Base-by-base conservation (phyloP, 2,329 filamentous ascomycete species). In the Penicillium sp. region DNA sequence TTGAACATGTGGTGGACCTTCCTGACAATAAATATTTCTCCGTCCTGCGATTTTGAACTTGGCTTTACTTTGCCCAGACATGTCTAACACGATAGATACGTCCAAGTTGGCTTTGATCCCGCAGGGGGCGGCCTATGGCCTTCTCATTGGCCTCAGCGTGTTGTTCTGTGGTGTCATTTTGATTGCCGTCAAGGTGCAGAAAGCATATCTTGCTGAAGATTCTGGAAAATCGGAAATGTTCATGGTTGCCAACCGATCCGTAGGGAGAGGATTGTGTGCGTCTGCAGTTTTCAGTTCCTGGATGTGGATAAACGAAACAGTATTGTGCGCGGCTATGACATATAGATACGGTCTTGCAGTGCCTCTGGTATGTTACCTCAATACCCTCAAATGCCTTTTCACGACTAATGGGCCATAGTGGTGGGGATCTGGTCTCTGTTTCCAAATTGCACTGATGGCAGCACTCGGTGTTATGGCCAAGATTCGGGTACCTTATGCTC, bases 401-500 rank as follows among this genome's bases (percentile, higher is more conserved):
- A 2, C 15, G 8, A 18, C 37, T 59, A 52, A 51, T 51, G 10
- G n/a, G 2, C 7, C 8, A 16, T 47, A 72, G 63, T 74, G 71
- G 71, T 74, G 68, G 68, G 71, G 67, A 40, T 68, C 68, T 46
- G 75, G 73, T 10, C 70, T 76, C 12, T 76, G 69, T 38, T 80
- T 79, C 48, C 76, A 80, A 62, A 79, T 81, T 51, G 77, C 77
- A 6, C 65, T 80, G 34, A 80, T 81, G 75, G 77, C 78, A 2
- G 72, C 72, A 1, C 67, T 81, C 1, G 79, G 79, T 4, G 77
- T 81, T 7, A 64, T 80, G 42, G 75, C 75, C 13, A 81, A 81
- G 61, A 72, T 80, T 34, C 68, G 78, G 38, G 77, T 80, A 0
- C 79, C 79, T 0, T 79, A 80, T 54, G 79, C 79, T 0, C 79